Conservation (phyloP, 768 basidiomycete genomes). For the Termitomyces sp. region DNA sequence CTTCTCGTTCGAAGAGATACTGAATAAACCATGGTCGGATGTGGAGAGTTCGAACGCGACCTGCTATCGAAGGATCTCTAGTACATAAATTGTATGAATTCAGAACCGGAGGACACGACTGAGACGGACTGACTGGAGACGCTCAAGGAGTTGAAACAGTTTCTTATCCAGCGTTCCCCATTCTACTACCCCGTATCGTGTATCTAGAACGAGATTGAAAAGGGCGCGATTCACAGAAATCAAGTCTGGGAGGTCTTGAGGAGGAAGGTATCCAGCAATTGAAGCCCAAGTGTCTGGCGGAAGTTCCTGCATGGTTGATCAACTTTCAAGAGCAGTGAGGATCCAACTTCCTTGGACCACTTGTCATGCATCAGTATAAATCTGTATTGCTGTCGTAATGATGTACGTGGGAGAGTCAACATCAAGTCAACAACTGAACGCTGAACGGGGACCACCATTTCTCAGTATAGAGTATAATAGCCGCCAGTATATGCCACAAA, state of each 20-base stretch:
- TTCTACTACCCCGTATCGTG: slow-evolving; percentile 23
- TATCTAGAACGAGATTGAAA: slow-evolving; percentile 23
- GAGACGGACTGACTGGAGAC: slow-evolving; percentile 22
- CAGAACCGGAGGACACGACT: not conserved
- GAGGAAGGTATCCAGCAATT: slow-evolving; percentile 17
- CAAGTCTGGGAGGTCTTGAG: slow-evolving; percentile 9
- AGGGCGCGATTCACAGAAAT: slow-evolving; percentile 29
- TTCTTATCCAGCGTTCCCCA: slow-evolving; percentile 26
- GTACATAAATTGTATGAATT: not conserved
- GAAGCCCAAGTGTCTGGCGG: slow-evolving; percentile 30
- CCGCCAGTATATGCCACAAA: not conserved
- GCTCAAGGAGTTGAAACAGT: slow-evolving; percentile 20
- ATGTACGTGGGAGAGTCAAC: not conserved
- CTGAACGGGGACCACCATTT: not conserved
- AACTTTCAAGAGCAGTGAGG: not conserved
- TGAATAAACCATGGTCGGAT: slow-evolving; percentile 37
- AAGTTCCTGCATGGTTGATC: slow-evolving; percentile 12
- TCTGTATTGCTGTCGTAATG: not conserved
- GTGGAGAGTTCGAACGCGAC: slow-evolving; percentile 26
- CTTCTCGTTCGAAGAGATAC: slow-evolving; percentile 21
- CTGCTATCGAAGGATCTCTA: slow-evolving; percentile 26
- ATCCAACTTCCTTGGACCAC: not conserved
- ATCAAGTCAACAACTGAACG: not conserved
- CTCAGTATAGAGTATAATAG: not conserved
- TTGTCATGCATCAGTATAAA: not conserved